Percentiles rank a stretch among this genome's conserved stretches.
These are phyloP conservation scores for Nitzschia putrida DNA, from an alignment of 108 stramenopile genomes.

Conservation along the genomic window DNA sequence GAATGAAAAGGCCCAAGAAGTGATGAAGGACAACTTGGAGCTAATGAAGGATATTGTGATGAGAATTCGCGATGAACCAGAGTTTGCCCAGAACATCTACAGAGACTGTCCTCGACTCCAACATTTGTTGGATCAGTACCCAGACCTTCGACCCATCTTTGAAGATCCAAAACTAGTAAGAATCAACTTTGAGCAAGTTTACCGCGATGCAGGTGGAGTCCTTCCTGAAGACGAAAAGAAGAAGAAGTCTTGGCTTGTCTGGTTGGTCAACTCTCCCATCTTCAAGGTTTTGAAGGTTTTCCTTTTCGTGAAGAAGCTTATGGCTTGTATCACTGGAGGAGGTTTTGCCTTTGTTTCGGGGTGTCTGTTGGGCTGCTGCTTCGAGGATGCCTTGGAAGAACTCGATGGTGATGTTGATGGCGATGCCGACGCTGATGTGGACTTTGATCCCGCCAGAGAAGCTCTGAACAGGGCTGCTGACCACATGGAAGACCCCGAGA, in stretches of 20 bases:
- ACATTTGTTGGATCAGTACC: constrained; percentile 48
- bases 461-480: constrained; percentile 51
- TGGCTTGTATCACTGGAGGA: constrained; percentile 43
- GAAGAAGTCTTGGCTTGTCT: constrained; percentile 15
- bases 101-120: constrained; percentile 54
- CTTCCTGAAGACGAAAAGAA: constrained; percentile 50
- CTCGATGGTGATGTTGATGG: constrained; percentile 19
- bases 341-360: constrained; percentile 25
- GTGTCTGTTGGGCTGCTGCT: constrained; percentile 39
- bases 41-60: constrained; percentile 52
- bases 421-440: constrained; percentile 12
- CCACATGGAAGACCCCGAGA: constrained; percentile 60
- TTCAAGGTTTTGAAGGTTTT: constrained; percentile 50
- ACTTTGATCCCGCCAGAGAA: constrained; percentile 20
- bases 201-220: constrained; percentile 50
- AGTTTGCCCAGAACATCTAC: constrained; percentile 55
- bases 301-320: constrained; percentile 51
- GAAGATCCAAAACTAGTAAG: constrained; percentile 53
- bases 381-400: constrained; percentile 38
- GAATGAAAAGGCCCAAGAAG: constrained; percentile 43
- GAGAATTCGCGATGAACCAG: constrained; percentile 43
- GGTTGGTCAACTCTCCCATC: constrained; percentile 43
- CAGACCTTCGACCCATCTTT: constrained; percentile 57
- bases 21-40: constrained; percentile 55
- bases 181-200: constrained; percentile 58